Base-by-base conservation (phyloP, 805 yeast species). In the Cephaloascus albidus region DNA sequence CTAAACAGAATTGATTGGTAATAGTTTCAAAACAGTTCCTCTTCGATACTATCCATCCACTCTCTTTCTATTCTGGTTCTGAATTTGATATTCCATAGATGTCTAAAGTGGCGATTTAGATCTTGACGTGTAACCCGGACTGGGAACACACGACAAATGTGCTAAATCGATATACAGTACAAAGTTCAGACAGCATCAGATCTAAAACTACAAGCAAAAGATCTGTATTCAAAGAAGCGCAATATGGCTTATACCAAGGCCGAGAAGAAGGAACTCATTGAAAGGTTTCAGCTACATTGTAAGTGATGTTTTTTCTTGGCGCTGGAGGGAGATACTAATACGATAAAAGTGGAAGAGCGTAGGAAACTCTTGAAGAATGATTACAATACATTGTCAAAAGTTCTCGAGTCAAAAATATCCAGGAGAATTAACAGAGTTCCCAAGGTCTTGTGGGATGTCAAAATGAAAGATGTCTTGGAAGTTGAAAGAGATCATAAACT, bases 361-460 rank as follows among this genome's bases (percentile, higher is more conserved):
- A 55, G 33, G 41, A 45, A 39, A 38, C 46, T 10, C 52, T 63
- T 39, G 37, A 51, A 35, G 40, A 45, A 5, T 49, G 63, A 50
- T 33, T 45, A 48, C 33, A 40, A 41, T 28, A 38, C 47, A n/a
- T 50, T 57, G 3, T 52, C 57, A 10, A 40, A 36, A 3, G 60
- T 58, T 18, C 38, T 58, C 17, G 68, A 66, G 37, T 48, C 53
- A 17, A 66, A 64, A 40, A 60, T 74, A 8, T 48, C 54, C 23
- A 53, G 72, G 35, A 52, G 77, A 40, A 49, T 71, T 20, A 72
- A 70, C 44, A 61, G 61, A 34, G 73, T 74, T 6, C 63, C 70
- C 36, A 64, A 73, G 32, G 67, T 70, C 18, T 57, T 74, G 20
- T 71, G 78, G 69, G 65, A 70, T 41, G 67, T 71, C 12, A 68